These are phyloP conservation scores for Hypsizygus marmoreus DNA, from an alignment of 768 basidiomycete genomes.

Conservation along the genomic window DNA sequence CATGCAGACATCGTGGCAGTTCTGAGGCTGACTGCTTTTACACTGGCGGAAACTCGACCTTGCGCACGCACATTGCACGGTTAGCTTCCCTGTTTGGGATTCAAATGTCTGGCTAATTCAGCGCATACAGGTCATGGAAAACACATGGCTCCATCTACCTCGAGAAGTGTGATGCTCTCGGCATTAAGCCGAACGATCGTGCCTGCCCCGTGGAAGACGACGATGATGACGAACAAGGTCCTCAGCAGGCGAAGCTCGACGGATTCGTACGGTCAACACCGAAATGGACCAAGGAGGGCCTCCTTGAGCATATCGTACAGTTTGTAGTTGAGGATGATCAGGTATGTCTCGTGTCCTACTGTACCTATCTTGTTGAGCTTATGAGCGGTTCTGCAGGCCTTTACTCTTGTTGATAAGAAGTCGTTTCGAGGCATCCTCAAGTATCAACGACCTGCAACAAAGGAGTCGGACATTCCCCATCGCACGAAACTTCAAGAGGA, in stretches of 20 bases:
- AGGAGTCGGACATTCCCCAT: constrained; percentile 14
- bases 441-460: constrained; percentile 12
- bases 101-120: not conserved
- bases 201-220: not conserved
- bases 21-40: not conserved
- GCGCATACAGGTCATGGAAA: not conserved
- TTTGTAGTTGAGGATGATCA: constrained; percentile 11
- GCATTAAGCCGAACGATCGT: not conserved
- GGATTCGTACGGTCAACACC: constrained; percentile 5
- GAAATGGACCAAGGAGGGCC: constrained; percentile 13
- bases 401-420: constrained; percentile 8
- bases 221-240: not conserved
- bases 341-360: constrained; percentile 7
- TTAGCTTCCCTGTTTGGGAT: not conserved
- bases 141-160: constrained; percentile 2
- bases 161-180: not conserved
- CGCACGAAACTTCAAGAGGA: constrained; percentile 11
- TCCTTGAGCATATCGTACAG: constrained; percentile 12
- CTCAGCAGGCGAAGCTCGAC: constrained; percentile 9
- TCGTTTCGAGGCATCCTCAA: constrained; percentile 9
- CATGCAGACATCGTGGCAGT: not conserved
- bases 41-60: constrained; percentile 1
- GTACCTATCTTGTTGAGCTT: not conserved
- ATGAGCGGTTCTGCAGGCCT: constrained; percentile 6
- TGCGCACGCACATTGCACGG: constrained; percentile 10